A percentile compares a stretch with the other conserved stretches of the same genome.
Evolutionary conservation across 805 yeast genomes (phyloP).

Genomic region (Ogataea ganodermae): DNA sequence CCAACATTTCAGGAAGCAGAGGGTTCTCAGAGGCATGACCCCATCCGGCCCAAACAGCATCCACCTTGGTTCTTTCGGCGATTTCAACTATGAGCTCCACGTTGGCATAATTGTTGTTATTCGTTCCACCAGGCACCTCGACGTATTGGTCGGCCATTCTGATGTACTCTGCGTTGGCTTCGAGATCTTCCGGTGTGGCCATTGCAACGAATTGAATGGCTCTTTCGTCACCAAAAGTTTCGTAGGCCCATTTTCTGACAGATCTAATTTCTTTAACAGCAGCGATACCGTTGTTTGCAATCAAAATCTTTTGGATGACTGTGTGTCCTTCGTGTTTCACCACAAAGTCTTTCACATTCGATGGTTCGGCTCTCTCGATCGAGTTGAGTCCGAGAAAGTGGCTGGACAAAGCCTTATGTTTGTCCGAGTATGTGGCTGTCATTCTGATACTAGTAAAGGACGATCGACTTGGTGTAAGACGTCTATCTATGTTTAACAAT

Average conservation of each 20-base stretch:
- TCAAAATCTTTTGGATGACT: slow-evolving; percentile 81
- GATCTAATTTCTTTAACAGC: slow-evolving; percentile 98
- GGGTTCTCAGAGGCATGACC: slow-evolving; percentile 99
- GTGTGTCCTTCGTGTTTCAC: slow-evolving; percentile 90
- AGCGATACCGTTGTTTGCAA: slow-evolving; percentile 98
- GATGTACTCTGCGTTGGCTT: slow-evolving; percentile 95
- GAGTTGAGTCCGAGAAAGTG: slow-evolving; percentile 86
- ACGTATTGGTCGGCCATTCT: slow-evolving; percentile 99
- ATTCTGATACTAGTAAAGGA: slow-evolving; percentile 13
- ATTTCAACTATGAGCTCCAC: slow-evolving; percentile 95
- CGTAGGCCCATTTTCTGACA: slow-evolving; percentile 98
- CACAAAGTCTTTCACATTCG: slow-evolving; percentile 81
- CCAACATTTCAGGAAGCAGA: slow-evolving; percentile 85
- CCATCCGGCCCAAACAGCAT: slow-evolving; percentile 99
- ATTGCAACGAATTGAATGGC: slow-evolving; percentile 93
- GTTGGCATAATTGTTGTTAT: slow-evolving; percentile 97
- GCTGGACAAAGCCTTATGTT: slow-evolving; percentile 50
- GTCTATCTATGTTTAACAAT: neutral
- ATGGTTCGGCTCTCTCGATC: slow-evolving; percentile 73
- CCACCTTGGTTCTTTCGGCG: slow-evolving; percentile 94
- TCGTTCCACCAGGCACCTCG: slow-evolving; percentile 99
- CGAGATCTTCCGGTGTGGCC: slow-evolving; percentile 99
- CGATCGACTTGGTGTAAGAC: neutral
- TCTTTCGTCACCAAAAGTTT: slow-evolving; percentile 95
- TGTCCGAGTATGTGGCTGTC: slow-evolving; percentile 22